These are phyloP conservation scores for Candida hungchunana DNA, from an alignment of 805 yeast species.

Conservation along the genomic window DNA sequence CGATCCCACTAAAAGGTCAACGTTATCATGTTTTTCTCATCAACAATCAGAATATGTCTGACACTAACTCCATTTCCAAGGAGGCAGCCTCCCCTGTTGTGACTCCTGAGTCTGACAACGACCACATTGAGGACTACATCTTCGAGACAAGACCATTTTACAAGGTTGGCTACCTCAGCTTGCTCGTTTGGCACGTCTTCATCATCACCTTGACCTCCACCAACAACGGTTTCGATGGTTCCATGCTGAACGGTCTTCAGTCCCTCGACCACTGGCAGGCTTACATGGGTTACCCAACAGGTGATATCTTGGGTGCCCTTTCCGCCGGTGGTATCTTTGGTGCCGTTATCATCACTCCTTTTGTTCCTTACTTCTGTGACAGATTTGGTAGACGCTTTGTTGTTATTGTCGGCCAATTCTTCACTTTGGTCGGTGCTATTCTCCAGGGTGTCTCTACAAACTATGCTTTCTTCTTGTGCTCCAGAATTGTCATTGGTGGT, in stretches of 20 bases:
- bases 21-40: too few species aligned
- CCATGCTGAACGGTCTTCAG: slow-evolving; percentile 48
- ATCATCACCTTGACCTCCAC: slow-evolving; percentile 43
- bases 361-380: slow-evolving; percentile 32
- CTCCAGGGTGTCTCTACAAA: slow-evolving; percentile 28
- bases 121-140: slow-evolving; percentile 9
- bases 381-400: slow-evolving; percentile 36
- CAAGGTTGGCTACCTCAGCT: slow-evolving; percentile 33
- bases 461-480: slow-evolving; percentile 18
- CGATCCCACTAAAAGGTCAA: too few species aligned
- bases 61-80: slow-evolving; percentile 1
- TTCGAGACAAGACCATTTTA: slow-evolving; percentile 28
- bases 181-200: slow-evolving; percentile 34
- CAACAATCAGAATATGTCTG: too few species aligned
- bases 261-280: slow-evolving; percentile 35
- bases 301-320: slow-evolving; percentile 36
- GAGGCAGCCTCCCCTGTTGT: neutral
- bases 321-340: slow-evolving; percentile 41
- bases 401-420: slow-evolving; percentile 16
- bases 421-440: slow-evolving; percentile 23
- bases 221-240: slow-evolving; percentile 43
- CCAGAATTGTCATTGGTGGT: slow-evolving; percentile 44
- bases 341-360: slow-evolving; percentile 28
- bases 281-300: slow-evolving; percentile 36
- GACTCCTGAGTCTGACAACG: neutral